A percentile compares a stretch with the other conserved stretches of the same genome.
Evolutionary conservation across 192 early-diverging fungal species (phyloP).

Genomic region (Coemansia sp.): DNA sequence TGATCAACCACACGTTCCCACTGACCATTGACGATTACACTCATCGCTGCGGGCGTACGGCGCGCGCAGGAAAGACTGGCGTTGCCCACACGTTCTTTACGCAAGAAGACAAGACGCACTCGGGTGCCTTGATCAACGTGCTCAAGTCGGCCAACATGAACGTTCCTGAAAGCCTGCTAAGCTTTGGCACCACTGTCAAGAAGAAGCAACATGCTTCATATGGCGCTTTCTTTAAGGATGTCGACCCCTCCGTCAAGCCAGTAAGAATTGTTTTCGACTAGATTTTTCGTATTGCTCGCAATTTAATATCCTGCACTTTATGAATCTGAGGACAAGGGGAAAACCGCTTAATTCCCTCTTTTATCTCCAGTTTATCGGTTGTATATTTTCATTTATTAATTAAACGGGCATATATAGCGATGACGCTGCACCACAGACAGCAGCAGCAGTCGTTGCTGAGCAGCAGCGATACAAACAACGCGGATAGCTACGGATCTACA

Average conservation of each 20-base stretch:
- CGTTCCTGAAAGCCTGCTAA: conserved; percentile 84
- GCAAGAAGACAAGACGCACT: conserved; percentile 80
- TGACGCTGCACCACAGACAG: conserved; percentile 5
- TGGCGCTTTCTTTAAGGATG: conserved; percentile 92
- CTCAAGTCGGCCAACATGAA: conserved; percentile 81
- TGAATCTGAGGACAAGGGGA: neutral
- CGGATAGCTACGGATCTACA: conserved; percentile 2
- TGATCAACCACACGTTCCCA: conserved; percentile 97
- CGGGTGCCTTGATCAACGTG: conserved; percentile 88
- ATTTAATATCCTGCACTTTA: conserved; percentile 1
- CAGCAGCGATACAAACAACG: neutral
- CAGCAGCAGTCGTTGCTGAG: conserved; percentile 12
- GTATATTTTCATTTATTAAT: neutral
- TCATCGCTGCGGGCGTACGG: conserved; percentile 95
- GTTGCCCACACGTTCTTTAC: conserved; percentile 94
- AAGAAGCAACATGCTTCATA: conserved; percentile 95
- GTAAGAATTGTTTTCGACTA: conserved; percentile 88
- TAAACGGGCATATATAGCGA: neutral
- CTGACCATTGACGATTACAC: conserved; percentile 93
- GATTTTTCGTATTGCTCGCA: neutral
- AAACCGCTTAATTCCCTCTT: neutral
- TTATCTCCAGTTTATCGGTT: neutral
- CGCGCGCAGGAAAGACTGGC: conserved; percentile 88
- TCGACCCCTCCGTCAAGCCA: conserved; percentile 77
- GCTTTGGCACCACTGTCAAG: conserved; percentile 95